Percentiles rank a stretch among this genome's conserved stretches.
Conservation (phyloP, 345 rosid species). For the Camelina laxa region DNA sequence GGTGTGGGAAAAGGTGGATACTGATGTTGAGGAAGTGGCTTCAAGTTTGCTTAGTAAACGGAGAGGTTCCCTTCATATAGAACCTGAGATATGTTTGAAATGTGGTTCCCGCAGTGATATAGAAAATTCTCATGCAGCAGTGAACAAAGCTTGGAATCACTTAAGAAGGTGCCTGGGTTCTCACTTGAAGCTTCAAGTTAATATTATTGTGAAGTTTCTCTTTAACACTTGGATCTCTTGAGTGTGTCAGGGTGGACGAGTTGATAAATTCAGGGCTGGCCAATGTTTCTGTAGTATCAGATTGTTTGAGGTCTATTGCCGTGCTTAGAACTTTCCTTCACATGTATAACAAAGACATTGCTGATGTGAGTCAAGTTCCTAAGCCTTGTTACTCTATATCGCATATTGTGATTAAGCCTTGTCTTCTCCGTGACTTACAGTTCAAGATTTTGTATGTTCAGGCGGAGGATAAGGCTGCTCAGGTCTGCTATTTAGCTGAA, state of each 20-base stretch:
- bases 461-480: slow-evolving; percentile 79
- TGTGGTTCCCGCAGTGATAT: slow-evolving; percentile 61
- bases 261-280: slow-evolving; percentile 47
- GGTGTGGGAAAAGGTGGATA: slow-evolving; percentile 44
- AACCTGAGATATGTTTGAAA: slow-evolving; percentile 62
- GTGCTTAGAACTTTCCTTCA: slow-evolving; percentile 62
- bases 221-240: slow-evolving; percentile 15
- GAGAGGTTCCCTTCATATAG: slow-evolving; percentile 35
- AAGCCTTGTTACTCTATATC: slow-evolving; percentile 9
- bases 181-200: slow-evolving; percentile 15
- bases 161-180: slow-evolving; percentile 51
- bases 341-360: slow-evolving; percentile 70
- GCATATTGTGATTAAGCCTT: neutral
- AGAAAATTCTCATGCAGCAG: slow-evolving; percentile 49
- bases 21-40: slow-evolving; percentile 45
- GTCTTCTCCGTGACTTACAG: neutral
- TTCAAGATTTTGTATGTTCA: slow-evolving; percentile 39
- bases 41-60: slow-evolving; percentile 40
- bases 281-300: slow-evolving; percentile 46
- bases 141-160: slow-evolving; percentile 56
- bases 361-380: slow-evolving; percentile 59
- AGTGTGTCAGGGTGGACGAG: slow-evolving; percentile 59
- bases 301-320: slow-evolving; percentile 59
- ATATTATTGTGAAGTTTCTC: slow-evolving; percentile 9
- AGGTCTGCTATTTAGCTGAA: slow-evolving; percentile 64